Percentiles rank a stretch among this genome's conserved stretches.
phyloP scores from a whole-genome alignment of 352 stramenopile genomes.

The Halophytophthora polymorphica region DNA sequence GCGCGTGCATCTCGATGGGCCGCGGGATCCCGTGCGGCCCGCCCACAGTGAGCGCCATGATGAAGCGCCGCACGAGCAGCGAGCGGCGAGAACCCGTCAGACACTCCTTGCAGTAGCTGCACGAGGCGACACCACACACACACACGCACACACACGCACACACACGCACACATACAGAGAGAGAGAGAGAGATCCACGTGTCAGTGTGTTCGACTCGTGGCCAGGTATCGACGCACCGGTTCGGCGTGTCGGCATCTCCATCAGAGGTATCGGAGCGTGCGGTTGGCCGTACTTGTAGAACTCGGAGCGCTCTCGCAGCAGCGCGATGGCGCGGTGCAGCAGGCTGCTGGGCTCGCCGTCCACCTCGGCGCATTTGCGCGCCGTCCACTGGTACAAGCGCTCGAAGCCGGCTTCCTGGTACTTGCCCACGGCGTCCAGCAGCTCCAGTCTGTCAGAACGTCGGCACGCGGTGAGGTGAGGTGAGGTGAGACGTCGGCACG shows the following conservation, averaged over 20 bases:
- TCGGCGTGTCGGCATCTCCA: too few species aligned
- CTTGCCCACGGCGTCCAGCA: slow-evolving; percentile 78
- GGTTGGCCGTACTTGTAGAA: slow-evolving; percentile 83
- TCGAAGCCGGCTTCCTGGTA: slow-evolving; percentile 87
- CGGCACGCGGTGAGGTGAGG: too few species aligned
- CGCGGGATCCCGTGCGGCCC: slow-evolving; percentile 69
- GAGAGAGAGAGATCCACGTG: too few species aligned
- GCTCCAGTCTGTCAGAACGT: slow-evolving; percentile 58
- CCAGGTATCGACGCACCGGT: too few species aligned
- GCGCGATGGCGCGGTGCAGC: slow-evolving; percentile 63
- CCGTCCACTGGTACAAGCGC: slow-evolving; percentile 86
- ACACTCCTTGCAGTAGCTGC: slow-evolving; percentile 81
- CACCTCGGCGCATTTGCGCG: slow-evolving; percentile 68
- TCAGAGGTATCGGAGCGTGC: too few species aligned
- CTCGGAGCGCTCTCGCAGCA: slow-evolving; percentile 61
- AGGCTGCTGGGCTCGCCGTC: slow-evolving; percentile 57
- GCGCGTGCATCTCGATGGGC: slow-evolving; percentile 86
- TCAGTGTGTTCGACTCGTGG: too few species aligned
- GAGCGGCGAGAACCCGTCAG: slow-evolving; percentile 49
- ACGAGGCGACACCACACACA: slow-evolving; percentile 1
- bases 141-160: background rate
- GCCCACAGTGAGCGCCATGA: slow-evolving; percentile 70
- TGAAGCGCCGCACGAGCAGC: slow-evolving; percentile 70
- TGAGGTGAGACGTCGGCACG: too few species aligned
- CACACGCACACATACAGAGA: background rate